These are phyloP conservation scores for Rhodofomes roseus DNA, from an alignment of 1,284 basidiomycete species.

Conservation along the genomic window DNA sequence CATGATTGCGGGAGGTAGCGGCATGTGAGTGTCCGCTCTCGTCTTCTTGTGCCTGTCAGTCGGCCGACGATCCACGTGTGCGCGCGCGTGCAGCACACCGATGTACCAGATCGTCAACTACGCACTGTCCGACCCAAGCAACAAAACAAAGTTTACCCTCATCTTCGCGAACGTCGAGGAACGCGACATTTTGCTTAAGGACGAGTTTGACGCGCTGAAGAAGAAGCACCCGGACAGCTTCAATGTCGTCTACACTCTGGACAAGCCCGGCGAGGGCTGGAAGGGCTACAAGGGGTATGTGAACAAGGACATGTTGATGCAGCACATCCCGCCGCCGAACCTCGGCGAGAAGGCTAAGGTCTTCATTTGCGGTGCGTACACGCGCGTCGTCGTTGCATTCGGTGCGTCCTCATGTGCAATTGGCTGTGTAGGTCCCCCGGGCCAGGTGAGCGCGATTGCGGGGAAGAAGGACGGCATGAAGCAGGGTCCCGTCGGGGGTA, in stretches of 20 bases:
- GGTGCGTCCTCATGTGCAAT: background rate
- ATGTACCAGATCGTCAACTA: conserved; percentile 76
- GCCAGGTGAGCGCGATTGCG: conserved; percentile 76
- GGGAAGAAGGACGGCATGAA: conserved; percentile 77
- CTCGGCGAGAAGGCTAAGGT: conserved; percentile 82
- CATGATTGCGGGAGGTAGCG: conserved; percentile 87
- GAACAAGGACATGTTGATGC: conserved; percentile 64
- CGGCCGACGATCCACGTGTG: background rate
- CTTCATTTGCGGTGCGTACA: conserved; percentile 75
- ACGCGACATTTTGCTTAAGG: conserved; percentile 84
- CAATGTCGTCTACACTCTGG: conserved; percentile 84
- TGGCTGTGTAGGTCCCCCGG: conserved; percentile 65
- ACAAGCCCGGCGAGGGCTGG: conserved; percentile 75
- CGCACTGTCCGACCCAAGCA: conserved; percentile 66
- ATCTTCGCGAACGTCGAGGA: conserved; percentile 92
- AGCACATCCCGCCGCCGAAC: conserved; percentile 68
- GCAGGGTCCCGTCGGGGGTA: conserved; percentile 82
- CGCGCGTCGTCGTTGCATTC: background rate
- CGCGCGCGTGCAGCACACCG: conserved; percentile 48
- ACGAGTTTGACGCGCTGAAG: conserved; percentile 77
- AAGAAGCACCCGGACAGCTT: conserved; percentile 70
- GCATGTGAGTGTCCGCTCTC: conserved; percentile 53
- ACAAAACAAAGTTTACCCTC: conserved; percentile 95
- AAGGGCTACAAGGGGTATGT: conserved; percentile 74
- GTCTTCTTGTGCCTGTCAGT: background rate